Evolutionary conservation across 345 rosid species (phyloP).

Genomic region (Hypericum androsaemum): DNA sequence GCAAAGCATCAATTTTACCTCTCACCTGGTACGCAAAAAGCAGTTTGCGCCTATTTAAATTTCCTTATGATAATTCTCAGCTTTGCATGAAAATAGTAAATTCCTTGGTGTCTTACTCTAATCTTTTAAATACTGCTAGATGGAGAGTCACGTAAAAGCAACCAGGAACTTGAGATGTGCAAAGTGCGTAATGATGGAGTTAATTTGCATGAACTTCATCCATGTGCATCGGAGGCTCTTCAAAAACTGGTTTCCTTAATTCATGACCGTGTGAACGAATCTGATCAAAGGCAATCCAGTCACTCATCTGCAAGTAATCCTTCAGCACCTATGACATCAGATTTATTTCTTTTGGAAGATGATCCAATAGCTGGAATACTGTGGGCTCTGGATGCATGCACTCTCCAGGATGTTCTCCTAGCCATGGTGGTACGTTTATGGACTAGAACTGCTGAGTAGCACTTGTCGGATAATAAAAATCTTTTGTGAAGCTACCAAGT

Average conservation of each 20-base stretch:
- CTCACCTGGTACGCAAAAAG: no score
- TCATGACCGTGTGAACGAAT: constrained; percentile 46
- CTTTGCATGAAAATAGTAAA: no score
- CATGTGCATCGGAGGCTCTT: constrained; percentile 42
- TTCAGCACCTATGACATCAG: constrained; percentile 17
- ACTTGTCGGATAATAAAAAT: no score
- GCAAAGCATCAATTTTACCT: no score
- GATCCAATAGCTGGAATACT: constrained; percentile 66
- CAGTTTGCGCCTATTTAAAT: no score
- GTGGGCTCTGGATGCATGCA: constrained; percentile 44
- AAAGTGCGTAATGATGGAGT: constrained; percentile 21
- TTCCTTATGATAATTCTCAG: no score
- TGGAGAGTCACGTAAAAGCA: constrained; percentile 16
- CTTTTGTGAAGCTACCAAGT: no score
- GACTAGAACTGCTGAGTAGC: no score
- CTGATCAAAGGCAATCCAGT: constrained; percentile 24
- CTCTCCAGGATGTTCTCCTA: constrained; percentile 48
- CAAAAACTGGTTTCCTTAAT: constrained; percentile 69
- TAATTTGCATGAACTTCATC: constrained; percentile 37
- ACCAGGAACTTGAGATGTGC: constrained; percentile 18
- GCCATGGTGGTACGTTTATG: constrained; percentile 57
- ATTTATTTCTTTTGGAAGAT: constrained; percentile 40
- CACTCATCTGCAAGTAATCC: constrained; percentile 26
- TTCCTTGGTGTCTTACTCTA: no score
- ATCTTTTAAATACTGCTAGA: constrained; percentile 18